These are phyloP conservation scores for Penicillium verrucosum DNA, from an alignment of 2,329 filamentous ascomycete species.

Conservation along the genomic window DNA sequence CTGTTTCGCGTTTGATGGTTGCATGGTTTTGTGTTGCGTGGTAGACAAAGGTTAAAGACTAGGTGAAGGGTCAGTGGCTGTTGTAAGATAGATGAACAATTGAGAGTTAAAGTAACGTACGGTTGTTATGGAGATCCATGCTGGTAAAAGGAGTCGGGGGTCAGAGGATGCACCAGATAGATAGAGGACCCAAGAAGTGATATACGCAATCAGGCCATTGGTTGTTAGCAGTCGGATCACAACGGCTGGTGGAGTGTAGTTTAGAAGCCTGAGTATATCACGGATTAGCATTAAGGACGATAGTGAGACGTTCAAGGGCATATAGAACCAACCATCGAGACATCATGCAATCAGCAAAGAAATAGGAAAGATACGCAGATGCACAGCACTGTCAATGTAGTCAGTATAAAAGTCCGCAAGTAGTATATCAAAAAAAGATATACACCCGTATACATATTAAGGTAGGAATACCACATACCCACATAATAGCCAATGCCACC, in stretches of 20 bases:
- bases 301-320: neutral
- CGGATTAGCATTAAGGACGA: neutral
- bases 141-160: constrained; percentile 67
- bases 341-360: constrained; percentile 83
- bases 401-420: neutral
- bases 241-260: constrained; percentile 75
- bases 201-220: constrained; percentile 70
- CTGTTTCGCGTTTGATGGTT: constrained; percentile 75
- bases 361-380: constrained; percentile 74
- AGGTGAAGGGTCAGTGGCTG: neutral
- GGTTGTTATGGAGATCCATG: constrained; percentile 74
- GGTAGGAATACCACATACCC: constrained; percentile 52
- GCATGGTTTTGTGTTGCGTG: constrained; percentile 75
- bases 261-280: constrained; percentile 62
- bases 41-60: constrained; percentile 72
- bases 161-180: constrained; percentile 68
- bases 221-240: constrained; percentile 75
- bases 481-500: constrained; percentile 68
- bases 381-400: constrained; percentile 58
- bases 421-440: constrained; percentile 17
- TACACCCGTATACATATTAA: constrained; percentile 13
- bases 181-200: constrained; percentile 69
- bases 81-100: neutral
- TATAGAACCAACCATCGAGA: constrained; percentile 63
- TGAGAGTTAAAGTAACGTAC: constrained; percentile 43